Evolutionary conservation across 192 early-diverging fungal species (phyloP), one percentile per base, ranked within the genome.

Genomic region (Oehlia diaphana): DNA sequence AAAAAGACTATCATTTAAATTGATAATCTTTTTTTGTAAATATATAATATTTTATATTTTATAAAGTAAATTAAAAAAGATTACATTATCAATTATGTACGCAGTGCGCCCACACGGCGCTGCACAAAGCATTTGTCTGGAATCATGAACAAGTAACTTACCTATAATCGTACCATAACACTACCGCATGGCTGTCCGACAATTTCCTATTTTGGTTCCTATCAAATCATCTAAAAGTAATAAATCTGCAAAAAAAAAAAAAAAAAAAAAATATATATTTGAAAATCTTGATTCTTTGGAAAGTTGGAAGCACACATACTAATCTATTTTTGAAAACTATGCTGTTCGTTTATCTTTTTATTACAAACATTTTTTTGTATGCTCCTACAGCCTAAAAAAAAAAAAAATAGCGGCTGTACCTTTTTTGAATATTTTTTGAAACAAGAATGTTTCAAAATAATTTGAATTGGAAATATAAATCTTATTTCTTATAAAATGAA

Each of bases 91-190:
- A 66, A 66, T 66, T 66, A 66, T 66, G 65, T 66, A 66, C 65
- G 16, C 31, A 66, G 65, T 66, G 31, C 65, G 65, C 65, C 65
- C 65, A 66, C 65, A 66, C 65, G 65, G 65, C 65, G 65, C 65
- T 66, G 65, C 65, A 66, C 65, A 66, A 66, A 31, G 65, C 19
- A 58, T 14, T 58, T 19, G 53, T 58, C 53, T 58, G n/a, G 13
- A 16, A n/a, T 66, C 65, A 66, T 66, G 65, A 66, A 35, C 65
- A 58, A 33, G 65, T 37, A 33, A 66, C 31, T 66, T 66, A 14
- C 5, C 65, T 16, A 66, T 66, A 66, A 33, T 33, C n/a, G 65
- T 26, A 66, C 26, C 23, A 33, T 37, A 23, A 33, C 31, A 66
- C 63, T 66, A 66, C 65, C 65, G 65, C 65, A 66, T 66, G 65